Evolutionary conservation across 2,329 filamentous ascomycete species (phyloP).

Genomic region (Hypoxylon sp.): DNA sequence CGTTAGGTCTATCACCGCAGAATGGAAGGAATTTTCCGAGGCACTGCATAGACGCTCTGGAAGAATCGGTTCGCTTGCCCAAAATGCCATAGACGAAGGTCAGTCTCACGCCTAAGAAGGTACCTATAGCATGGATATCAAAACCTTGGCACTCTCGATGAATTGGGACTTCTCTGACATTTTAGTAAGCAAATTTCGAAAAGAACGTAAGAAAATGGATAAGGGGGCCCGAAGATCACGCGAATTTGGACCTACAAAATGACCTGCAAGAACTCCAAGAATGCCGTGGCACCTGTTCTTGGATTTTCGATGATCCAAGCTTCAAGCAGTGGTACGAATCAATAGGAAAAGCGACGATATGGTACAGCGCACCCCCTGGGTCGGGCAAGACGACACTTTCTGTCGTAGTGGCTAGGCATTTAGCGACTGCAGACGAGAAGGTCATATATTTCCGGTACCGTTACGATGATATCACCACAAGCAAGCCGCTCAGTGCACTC

Average conservation of each 20-base stretch:
- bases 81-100: constrained; percentile 1
- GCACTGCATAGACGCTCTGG: constrained; percentile 20
- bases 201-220: constrained; percentile 8
- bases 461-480: constrained; percentile 6
- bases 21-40: constrained; percentile 10
- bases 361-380: constrained; percentile 35
- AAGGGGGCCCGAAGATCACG: background rate
- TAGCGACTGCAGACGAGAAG: background rate
- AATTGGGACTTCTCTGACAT: background rate
- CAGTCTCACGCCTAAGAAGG: background rate
- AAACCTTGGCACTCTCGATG: background rate
- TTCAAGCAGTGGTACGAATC: constrained; percentile 24
- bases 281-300: background rate
- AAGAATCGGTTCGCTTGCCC: constrained; percentile 20
- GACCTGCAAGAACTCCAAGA: constrained; percentile 5
- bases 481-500: constrained; percentile 4
- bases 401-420: background rate
- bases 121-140: background rate
- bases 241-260: background rate
- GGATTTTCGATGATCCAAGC: background rate
- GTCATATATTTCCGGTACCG: constrained; percentile 6
- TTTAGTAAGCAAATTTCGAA: background rate
- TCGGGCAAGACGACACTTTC: constrained; percentile 33
- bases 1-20: constrained; percentile 6
- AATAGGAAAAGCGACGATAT: constrained; percentile 16